Evolutionary conservation across 1,284 basidiomycete species (phyloP), one percentile per base, ranked within the genome.

Genomic region (Ceratobasidium sp.): DNA sequence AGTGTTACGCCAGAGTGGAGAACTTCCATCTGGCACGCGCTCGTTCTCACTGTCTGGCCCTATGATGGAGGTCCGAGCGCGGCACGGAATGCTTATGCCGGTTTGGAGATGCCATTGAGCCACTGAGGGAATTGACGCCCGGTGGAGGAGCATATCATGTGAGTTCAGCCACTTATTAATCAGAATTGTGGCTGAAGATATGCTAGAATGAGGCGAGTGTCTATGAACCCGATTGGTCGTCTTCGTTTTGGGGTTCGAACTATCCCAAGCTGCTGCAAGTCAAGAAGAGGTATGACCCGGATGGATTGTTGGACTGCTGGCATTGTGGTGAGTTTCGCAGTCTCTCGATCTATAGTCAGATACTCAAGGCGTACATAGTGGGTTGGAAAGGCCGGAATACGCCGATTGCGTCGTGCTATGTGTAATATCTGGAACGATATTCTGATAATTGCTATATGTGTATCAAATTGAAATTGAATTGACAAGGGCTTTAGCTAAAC

Each of bases 181-280:
- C 7, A 7, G 13, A 4, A 43, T 27, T 29, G 7, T 12, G 7
- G 8, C 40, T n/a, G 4, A 17, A 45, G 4, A 13, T 3, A 1
- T 35, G 31, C 15, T 71, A 85, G 47, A 50, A 50, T 13, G 64
- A 68, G 45, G 64, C 55, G 22, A 60, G 65, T 53, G 42, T 56
- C 22, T 68, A 53, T 32, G 70, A 68, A 34, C 65, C 65, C 17
- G 45, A 68, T 47, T 53, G 67, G 20, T 22, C 15, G 43, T 40
- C 45, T 25, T 31, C 57, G 27, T 35, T 69, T 34, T 71, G 60
- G 60, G 70, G 70, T 7, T 38, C 45, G 17, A 71, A 71, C 42
- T 71, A 71, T 43, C 20, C 68, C 3, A 34, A 68, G 22, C 32
- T 71, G 25, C 52, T 62, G 22, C 29, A 53, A 29, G 50, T 71